phyloP scores from a whole-genome alignment of 176 grass and related monocot genomes.

The Oryza rufipogon region DNA sequence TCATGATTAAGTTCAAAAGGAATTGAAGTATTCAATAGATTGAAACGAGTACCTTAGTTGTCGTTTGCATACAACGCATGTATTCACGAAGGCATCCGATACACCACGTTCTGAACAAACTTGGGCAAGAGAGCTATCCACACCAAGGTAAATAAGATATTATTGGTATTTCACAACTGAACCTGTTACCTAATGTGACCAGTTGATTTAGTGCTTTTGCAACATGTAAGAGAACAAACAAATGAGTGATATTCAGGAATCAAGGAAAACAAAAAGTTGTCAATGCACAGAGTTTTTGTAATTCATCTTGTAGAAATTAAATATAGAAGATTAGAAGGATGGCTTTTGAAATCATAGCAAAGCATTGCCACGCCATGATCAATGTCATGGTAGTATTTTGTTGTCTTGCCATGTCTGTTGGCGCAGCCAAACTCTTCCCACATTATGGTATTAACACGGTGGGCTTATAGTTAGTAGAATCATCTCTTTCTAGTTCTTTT shows the following conservation, averaged over 20 bases:
- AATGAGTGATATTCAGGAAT: conserved; percentile 7
- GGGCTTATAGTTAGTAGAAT: not conserved
- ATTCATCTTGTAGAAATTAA: conserved; percentile 16
- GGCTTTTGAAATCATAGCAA: conserved; percentile 13
- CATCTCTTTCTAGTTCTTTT: not conserved
- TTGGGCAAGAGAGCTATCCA: conserved; percentile 94
- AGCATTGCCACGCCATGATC: no score
- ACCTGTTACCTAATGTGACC: conserved; percentile 77
- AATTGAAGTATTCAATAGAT: conserved; percentile 26
- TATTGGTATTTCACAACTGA: conserved; percentile 98
- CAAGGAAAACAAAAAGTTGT: conserved; percentile 23
- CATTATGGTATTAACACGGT: no score
- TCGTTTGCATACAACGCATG: conserved; percentile 80
- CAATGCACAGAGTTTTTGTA: not conserved
- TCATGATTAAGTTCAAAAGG: conserved; percentile 37
- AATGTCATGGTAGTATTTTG: no score
- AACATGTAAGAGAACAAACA: conserved; percentile 24
- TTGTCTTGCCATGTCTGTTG: no score
- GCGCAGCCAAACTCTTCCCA: no score
- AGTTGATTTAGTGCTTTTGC: conserved; percentile 37
- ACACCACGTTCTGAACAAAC: conserved; percentile 99
- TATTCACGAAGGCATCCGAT: conserved; percentile 93
- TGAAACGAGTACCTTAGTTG: not conserved
- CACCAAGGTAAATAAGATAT: conserved; percentile 87
- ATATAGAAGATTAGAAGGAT: conserved; percentile 20